Conservation (phyloP, 2,329 filamentous ascomycete genomes). For the Arthrobotrys entomopaga region DNA sequence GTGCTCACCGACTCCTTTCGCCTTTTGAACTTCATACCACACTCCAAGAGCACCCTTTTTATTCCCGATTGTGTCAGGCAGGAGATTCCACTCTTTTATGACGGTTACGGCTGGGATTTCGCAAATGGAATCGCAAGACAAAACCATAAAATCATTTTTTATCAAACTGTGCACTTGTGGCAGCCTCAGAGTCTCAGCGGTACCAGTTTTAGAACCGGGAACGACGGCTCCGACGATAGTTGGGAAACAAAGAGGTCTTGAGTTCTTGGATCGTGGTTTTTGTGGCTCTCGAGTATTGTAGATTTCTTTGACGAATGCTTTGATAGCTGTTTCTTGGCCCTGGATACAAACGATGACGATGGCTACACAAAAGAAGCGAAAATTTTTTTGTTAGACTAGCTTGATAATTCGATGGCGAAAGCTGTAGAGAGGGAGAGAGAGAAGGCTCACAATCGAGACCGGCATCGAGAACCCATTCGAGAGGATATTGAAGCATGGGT, state of each 20-base stretch:
- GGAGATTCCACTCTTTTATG: constrained; percentile 84
- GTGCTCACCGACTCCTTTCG: constrained; percentile 69
- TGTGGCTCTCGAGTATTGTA: constrained; percentile 46
- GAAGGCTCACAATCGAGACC: constrained; percentile 64
- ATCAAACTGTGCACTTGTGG: constrained; percentile 82
- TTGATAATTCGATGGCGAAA: not conserved
- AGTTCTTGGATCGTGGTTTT: constrained; percentile 41
- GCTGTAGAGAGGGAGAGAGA: not conserved
- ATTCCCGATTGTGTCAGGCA: constrained; percentile 34
- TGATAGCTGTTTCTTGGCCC: constrained; percentile 53
- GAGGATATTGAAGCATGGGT: constrained; percentile 89
- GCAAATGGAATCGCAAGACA: constrained; percentile 93
- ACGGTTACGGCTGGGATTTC: constrained; percentile 85
- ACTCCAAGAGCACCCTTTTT: constrained; percentile 78
- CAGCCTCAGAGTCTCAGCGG: constrained; percentile 85
- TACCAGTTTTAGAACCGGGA: constrained; percentile 67
- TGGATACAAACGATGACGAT: constrained; percentile 57
- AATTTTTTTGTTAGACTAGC: constrained; percentile 64
- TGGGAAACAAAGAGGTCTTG: constrained; percentile 57
- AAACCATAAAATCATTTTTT: constrained; percentile 84
- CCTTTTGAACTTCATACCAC: constrained; percentile 87
- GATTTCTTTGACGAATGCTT: constrained; percentile 28
- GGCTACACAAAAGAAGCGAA: constrained; percentile 64
- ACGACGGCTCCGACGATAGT: constrained; percentile 60
- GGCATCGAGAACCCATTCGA: constrained; percentile 85